A percentile compares a stretch with the other conserved stretches of the same genome.
phyloP scores from a whole-genome alignment of 495 filamentous ascomycete species.

The Penicillium steckii region DNA sequence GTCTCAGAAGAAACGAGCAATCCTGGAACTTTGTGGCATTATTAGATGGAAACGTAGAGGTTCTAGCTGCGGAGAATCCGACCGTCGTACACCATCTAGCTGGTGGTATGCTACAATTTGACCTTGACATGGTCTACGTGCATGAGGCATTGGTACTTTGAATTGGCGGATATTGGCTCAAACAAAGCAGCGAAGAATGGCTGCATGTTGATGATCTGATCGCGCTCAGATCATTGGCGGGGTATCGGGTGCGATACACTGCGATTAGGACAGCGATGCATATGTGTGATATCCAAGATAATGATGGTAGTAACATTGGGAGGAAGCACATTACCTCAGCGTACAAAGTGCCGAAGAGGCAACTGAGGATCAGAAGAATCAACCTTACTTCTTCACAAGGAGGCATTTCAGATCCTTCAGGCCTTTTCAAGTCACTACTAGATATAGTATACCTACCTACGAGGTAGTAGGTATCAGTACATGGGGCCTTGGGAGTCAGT shows the following conservation, averaged over 20 bases:
- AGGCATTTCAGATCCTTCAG: too few species aligned
- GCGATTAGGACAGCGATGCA: neutral
- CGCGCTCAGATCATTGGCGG: constrained; percentile 13
- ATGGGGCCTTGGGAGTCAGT: too few species aligned
- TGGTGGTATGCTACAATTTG: neutral
- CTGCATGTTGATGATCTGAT: constrained; percentile 7
- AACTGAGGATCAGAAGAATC: too few species aligned
- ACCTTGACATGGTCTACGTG: neutral
- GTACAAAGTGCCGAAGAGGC: too few species aligned
- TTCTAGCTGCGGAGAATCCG: neutral
- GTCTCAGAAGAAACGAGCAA: constrained; percentile 10
- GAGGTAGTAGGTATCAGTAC: neutral
- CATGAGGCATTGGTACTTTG: neutral
- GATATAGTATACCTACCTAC: too few species aligned
- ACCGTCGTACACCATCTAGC: constrained; percentile 3
- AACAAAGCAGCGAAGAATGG: neutral
- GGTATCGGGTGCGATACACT: neutral
- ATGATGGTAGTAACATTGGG: too few species aligned
- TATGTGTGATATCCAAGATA: too few species aligned
- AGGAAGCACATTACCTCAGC: too few species aligned
- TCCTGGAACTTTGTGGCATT: neutral
- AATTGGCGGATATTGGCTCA: neutral
- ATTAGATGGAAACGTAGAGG: neutral
- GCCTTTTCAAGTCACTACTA: too few species aligned
- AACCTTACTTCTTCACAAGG: too few species aligned